These are phyloP conservation scores for Pleurotus tuber-regium DNA, from an alignment of 768 basidiomycete species.

Conservation along the genomic window DNA sequence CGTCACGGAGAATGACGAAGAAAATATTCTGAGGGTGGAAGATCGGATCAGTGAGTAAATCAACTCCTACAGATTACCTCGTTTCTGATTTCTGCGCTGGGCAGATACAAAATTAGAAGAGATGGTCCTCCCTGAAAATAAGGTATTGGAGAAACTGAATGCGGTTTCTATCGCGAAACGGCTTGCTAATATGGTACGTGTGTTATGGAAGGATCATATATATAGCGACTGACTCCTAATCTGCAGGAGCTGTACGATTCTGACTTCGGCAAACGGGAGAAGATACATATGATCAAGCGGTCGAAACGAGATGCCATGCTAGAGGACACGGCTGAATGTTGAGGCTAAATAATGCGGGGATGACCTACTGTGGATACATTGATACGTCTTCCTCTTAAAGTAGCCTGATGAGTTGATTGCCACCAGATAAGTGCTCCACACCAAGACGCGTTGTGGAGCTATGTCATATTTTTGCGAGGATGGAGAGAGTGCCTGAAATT, in stretches of 20 bases:
- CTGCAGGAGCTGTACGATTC: slow-evolving; percentile 82
- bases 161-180: slow-evolving; percentile 91
- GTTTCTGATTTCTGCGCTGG: not conserved
- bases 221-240: slow-evolving; percentile 4
- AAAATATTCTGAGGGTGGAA: slow-evolving; percentile 80
- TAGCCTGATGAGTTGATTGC: no score
- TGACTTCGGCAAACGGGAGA: slow-evolving; percentile 86
- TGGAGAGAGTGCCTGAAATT: no score
- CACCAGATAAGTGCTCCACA: no score
- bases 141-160: slow-evolving; percentile 84
- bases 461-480: no score
- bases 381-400: no score
- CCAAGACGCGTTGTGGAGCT: no score
- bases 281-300: slow-evolving; percentile 69
- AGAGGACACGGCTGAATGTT: slow-evolving; percentile 12
- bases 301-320: not conserved
- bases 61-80: not conserved
- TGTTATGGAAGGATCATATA: not conserved
- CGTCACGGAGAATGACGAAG: slow-evolving; percentile 91
- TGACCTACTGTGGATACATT: no score
- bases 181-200: slow-evolving; percentile 87
- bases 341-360: no score
- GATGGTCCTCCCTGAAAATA: slow-evolving; percentile 73
- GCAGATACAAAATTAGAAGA: slow-evolving; percentile 75
- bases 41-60: slow-evolving; percentile 71